Conservation (phyloP, 192 early-diverging fungal genomes). For the Coemansia sp. region DNA sequence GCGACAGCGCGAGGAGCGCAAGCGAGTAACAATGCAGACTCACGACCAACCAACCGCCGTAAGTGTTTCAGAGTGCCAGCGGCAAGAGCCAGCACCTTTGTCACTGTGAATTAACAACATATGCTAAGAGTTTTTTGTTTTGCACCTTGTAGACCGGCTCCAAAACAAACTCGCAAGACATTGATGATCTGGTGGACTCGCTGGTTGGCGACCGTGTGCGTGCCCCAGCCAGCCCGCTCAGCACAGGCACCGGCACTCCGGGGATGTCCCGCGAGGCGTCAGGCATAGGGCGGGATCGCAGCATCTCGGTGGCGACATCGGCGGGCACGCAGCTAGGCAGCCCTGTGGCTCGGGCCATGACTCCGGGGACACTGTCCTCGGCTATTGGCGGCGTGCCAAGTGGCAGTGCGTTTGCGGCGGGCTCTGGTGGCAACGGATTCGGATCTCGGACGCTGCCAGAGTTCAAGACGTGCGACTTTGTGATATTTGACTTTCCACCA, state of each 20-base stretch:
- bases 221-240: constrained; percentile 18
- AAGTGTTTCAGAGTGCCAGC: constrained; percentile 12
- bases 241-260: constrained; percentile 1
- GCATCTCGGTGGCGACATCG: constrained; percentile 42
- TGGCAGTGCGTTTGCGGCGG: neutral
- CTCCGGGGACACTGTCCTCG: constrained; percentile 11
- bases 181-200: constrained; percentile 86
- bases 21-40: constrained; percentile 36
- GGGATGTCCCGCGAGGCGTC: constrained; percentile 25
- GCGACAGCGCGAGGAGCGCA: constrained; percentile 78
- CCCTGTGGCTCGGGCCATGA: constrained; percentile 26
- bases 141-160: constrained; percentile 17
- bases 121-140: neutral
- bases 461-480: constrained; percentile 70
- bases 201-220: constrained; percentile 65
- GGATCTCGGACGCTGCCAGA: constrained; percentile 52
- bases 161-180: constrained; percentile 61
- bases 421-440: neutral
- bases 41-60: constrained; percentile 33
- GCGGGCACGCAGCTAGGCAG: constrained; percentile 35
- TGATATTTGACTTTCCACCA: constrained; percentile 87
- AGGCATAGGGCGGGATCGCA: constrained; percentile 30
- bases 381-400: neutral
- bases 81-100: neutral
- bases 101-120: neutral